Percentiles rank a stretch among this genome's conserved stretches.
phyloP scores from a whole-genome alignment of 345 rosid species.

The Aquilaria malaccensis region DNA sequence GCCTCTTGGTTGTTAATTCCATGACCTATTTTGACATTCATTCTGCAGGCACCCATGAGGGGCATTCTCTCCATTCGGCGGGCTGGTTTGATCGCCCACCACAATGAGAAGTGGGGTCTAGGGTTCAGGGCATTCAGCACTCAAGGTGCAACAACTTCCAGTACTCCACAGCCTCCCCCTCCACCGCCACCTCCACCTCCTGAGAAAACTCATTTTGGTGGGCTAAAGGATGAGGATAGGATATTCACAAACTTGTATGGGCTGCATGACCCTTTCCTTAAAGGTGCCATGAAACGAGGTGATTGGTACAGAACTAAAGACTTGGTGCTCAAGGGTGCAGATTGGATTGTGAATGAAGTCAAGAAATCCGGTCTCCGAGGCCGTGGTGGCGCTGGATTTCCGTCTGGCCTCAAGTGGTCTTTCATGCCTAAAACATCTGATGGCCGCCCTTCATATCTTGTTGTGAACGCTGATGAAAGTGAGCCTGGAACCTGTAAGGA shows the following conservation, averaged over 20 bases:
- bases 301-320: slow-evolving; percentile 97
- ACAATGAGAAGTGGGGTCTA: slow-evolving; percentile 32
- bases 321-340: slow-evolving; percentile 90
- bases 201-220: slow-evolving; percentile 96
- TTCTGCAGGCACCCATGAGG: slow-evolving; percentile 68
- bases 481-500: slow-evolving; percentile 99
- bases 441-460: slow-evolving; percentile 97
- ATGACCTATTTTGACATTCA: not conserved
- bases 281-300: slow-evolving; percentile 95
- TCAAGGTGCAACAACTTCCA: slow-evolving; percentile 59
- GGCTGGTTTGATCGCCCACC: slow-evolving; percentile 33
- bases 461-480: slow-evolving; percentile 99
- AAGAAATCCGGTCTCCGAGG: slow-evolving; percentile 97
- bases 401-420: slow-evolving; percentile 98
- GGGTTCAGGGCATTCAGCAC: slow-evolving; percentile 67
- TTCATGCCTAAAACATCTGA: slow-evolving; percentile 98
- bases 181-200: slow-evolving; percentile 92
- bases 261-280: slow-evolving; percentile 85
- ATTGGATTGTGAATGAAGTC: slow-evolving; percentile 93
- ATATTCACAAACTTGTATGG: slow-evolving; percentile 94
- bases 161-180: slow-evolving; percentile 71
- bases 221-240: slow-evolving; percentile 89
- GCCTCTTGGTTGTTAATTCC: no score
- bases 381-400: slow-evolving; percentile 99
- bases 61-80: slow-evolving; percentile 64